phyloP scores from a whole-genome alignment of 495 filamentous ascomycete genomes.

The Tuber melanosporum region DNA sequence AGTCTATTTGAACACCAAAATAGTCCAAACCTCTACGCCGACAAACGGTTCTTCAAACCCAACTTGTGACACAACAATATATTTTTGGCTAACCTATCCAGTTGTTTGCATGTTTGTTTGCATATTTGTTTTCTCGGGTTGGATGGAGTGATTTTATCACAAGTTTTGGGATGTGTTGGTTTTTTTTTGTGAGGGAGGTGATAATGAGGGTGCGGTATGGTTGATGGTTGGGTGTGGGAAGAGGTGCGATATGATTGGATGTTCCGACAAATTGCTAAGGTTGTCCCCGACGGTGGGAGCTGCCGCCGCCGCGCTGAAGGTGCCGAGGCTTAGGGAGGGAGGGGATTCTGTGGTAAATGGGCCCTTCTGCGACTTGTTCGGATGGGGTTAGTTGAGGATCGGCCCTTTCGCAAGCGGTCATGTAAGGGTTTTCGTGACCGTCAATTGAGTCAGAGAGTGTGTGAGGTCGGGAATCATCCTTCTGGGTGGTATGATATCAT shows the following conservation, averaged over 20 bases:
- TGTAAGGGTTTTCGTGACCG: not conserved
- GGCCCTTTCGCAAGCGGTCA: not conserved
- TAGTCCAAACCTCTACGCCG: not conserved
- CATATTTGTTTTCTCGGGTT: not conserved
- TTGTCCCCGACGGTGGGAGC: not conserved
- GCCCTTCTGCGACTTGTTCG: too few species aligned
- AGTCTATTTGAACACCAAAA: not conserved
- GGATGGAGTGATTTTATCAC: not conserved
- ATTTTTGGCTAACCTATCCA: too few species aligned
- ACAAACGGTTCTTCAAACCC: not conserved
- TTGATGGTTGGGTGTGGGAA: too few species aligned
- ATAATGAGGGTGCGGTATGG: too few species aligned
- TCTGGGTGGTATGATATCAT: too few species aligned
- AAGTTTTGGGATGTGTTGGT: not conserved
- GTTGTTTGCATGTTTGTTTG: not conserved
- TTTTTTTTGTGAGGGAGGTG: not conserved
- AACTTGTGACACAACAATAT: not conserved
- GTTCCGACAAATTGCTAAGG: not conserved
- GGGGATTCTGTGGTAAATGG: not conserved
- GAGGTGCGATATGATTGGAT: not conserved
- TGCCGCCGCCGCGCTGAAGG: too few species aligned
- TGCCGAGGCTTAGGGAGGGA: too few species aligned
- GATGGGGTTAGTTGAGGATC: too few species aligned
- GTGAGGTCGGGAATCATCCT: too few species aligned
- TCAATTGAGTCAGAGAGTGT: not conserved